These are phyloP conservation scores for Panaeolus cyanescens DNA, from an alignment of 768 basidiomycete species.

Conservation along the genomic window DNA sequence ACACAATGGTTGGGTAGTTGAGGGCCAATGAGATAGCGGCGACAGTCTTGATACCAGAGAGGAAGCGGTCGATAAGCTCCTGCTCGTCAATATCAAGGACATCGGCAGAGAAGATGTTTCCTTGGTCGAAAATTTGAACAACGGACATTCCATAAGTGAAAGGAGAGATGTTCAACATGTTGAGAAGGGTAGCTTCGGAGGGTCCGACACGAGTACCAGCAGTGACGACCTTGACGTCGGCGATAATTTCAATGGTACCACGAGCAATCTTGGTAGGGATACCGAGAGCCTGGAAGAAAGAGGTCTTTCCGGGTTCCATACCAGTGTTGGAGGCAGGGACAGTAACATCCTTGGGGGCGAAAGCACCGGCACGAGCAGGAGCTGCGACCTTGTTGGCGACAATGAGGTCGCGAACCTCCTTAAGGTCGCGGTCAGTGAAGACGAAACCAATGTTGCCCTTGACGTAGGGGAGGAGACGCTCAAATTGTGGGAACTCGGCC, in stretches of 20 bases:
- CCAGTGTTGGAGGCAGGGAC: conserved; percentile 98
- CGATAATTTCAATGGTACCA: conserved; percentile 99
- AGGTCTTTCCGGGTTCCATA: conserved; percentile 99
- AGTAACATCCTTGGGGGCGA: conserved; percentile 88
- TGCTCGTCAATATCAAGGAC: conserved; percentile 94
- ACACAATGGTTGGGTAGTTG: conserved; percentile 95
- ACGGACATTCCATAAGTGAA: conserved; percentile 99
- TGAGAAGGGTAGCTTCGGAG: conserved; percentile 97
- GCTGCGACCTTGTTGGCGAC: conserved; percentile 97
- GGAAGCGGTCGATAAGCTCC: conserved; percentile 89
- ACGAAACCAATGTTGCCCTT: conserved; percentile 99
- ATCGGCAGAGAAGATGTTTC: conserved; percentile 86
- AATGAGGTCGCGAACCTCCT: conserved; percentile 93
- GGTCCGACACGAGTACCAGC: conserved; percentile 93
- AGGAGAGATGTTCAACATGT: conserved; percentile 99
- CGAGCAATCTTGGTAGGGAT: conserved; percentile 99
- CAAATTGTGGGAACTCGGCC: conserved; percentile 88
- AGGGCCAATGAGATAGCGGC: conserved; percentile 95
- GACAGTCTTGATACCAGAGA: conserved; percentile 92
- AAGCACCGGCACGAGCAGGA: conserved; percentile 97
- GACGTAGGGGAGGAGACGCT: conserved; percentile 94
- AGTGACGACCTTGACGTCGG: conserved; percentile 92
- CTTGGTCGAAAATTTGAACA: conserved; percentile 93
- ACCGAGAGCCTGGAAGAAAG: conserved; percentile 99
- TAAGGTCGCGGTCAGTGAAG: conserved; percentile 90